Evolutionary conservation across 306 rosid genomes (phyloP).

Genomic region (Cotoneaster glaucophyllus): DNA sequence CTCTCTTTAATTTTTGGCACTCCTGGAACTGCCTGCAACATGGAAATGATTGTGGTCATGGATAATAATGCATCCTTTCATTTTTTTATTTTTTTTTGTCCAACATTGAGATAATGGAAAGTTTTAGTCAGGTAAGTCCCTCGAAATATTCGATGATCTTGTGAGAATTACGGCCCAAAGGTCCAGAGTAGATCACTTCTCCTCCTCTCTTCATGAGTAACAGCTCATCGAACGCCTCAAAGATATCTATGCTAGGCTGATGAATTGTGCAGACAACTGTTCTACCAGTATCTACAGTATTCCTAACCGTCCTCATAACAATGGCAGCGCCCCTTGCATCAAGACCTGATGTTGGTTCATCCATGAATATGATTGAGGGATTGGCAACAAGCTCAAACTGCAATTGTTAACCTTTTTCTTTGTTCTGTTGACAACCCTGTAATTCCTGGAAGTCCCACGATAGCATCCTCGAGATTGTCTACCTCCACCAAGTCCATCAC

Average conservation of each 20-base stretch:
- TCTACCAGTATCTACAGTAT: constrained; percentile 96
- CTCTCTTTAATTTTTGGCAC: constrained; percentile 76
- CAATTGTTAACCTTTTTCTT: constrained; percentile 83
- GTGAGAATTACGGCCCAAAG: constrained; percentile 77
- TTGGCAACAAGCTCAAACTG: constrained; percentile 97
- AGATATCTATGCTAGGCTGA: constrained; percentile 97
- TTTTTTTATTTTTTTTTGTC: neutral
- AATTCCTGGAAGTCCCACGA: constrained; percentile 92
- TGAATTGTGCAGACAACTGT: constrained; percentile 99
- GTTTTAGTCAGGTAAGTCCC: constrained; percentile 29
- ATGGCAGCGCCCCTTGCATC: constrained; percentile 99
- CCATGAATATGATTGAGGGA: constrained; percentile 98
- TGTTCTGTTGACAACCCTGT: constrained; percentile 97
- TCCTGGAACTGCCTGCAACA: constrained; percentile 61
- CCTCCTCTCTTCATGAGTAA: constrained; percentile 93
- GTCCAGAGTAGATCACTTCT: constrained; percentile 77
- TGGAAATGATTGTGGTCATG: constrained; percentile 1
- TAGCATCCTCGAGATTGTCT: constrained; percentile 65
- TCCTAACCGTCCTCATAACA: constrained; percentile 91
- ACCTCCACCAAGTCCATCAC: constrained; percentile 94
- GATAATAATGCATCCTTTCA: neutral
- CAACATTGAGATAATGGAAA: neutral
- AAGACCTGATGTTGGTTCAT: constrained; percentile 95
- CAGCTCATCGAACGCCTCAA: constrained; percentile 95
- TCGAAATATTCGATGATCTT: constrained; percentile 73